phyloP scores from a whole-genome alignment of 345 rosid genomes.

The Brassica incana region DNA sequence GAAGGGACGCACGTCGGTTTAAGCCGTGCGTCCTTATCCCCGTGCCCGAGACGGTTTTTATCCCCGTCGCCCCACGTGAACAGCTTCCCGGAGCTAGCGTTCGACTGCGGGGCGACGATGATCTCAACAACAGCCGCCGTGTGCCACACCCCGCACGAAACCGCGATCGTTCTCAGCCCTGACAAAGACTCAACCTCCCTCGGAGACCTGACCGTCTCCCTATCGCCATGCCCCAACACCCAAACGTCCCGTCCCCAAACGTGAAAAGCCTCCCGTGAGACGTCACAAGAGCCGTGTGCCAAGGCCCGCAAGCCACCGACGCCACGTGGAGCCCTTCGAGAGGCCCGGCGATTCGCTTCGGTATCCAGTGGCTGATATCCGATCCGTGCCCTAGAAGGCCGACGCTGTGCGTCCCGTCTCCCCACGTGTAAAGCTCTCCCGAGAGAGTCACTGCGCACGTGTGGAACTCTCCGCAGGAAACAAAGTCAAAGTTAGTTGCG shows the following conservation, averaged over 20 bases:
- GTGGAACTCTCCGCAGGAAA: constrained; percentile 96
- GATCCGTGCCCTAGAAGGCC: constrained; percentile 51
- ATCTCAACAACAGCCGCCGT: constrained; percentile 97
- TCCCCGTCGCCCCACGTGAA: constrained; percentile 99
- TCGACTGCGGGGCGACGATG: constrained; percentile 69
- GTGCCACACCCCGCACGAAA: constrained; percentile 98
- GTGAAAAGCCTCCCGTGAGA: constrained; percentile 54
- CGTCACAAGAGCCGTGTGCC: no score
- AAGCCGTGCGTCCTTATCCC: constrained; percentile 68
- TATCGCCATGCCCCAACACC: constrained; percentile 88
- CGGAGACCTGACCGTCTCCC: constrained; percentile 66
- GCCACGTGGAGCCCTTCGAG: no score
- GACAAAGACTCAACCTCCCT: constrained; percentile 87
- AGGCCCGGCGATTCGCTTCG: no score
- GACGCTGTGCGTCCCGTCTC: constrained; percentile 86
- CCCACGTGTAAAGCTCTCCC: constrained; percentile 84
- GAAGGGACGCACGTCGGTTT: constrained; percentile 87
- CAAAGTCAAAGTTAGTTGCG: constrained; percentile 63
- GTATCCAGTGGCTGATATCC: no score
- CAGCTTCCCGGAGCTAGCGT: constrained; percentile 71
- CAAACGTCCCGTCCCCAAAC: constrained; percentile 80
- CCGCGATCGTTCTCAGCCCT: constrained; percentile 82
- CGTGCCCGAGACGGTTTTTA: constrained; percentile 92
- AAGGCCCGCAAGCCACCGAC: no score
- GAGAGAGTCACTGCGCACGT: constrained; percentile 81